Conservation (phyloP, 495 filamentous ascomycete genomes). For the Friedmanniomyces simplex region DNA sequence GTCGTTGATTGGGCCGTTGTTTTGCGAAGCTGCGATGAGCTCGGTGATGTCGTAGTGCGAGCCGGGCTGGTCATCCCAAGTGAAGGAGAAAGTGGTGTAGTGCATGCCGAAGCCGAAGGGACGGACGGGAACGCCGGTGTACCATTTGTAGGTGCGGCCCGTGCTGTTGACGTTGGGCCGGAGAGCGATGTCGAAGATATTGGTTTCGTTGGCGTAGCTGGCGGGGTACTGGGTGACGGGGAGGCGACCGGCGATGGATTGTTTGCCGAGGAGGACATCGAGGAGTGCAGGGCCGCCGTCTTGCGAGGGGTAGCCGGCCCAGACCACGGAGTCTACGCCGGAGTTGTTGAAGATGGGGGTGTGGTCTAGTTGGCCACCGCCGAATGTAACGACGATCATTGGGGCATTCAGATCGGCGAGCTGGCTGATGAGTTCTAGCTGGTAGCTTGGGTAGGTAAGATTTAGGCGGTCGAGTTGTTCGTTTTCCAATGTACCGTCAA, state of each 20-base stretch:
- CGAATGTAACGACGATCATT: constrained; percentile 43
- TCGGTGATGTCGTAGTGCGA: not conserved
- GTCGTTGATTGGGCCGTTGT: not conserved
- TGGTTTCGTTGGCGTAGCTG: constrained; percentile 41
- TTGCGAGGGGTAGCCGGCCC: constrained; percentile 52
- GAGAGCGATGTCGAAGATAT: constrained; percentile 46
- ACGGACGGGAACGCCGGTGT: constrained; percentile 48
- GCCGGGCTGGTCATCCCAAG: not conserved
- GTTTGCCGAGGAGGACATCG: constrained; percentile 44
- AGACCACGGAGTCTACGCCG: constrained; percentile 41
- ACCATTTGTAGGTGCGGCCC: constrained; percentile 30
- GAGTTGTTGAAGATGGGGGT: constrained; percentile 22
- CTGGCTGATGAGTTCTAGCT: constrained; percentile 44
- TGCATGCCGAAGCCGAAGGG: constrained; percentile 48
- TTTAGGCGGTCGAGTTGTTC: constrained; percentile 41
- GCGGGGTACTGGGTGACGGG: constrained; percentile 49
- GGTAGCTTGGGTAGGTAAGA: constrained; percentile 48
- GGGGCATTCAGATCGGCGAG: constrained; percentile 42
- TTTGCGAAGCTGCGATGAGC: not conserved
- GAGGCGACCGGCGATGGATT: constrained; percentile 46
- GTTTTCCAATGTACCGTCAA: constrained; percentile 41
- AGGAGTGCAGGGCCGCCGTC: constrained; percentile 46
- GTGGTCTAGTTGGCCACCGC: constrained; percentile 31
- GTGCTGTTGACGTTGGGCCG: constrained; percentile 32
- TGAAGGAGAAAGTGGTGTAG: constrained; percentile 37